Conservation (phyloP, 2,329 filamentous ascomycete genomes). For the Fusarium verticillioides region DNA sequence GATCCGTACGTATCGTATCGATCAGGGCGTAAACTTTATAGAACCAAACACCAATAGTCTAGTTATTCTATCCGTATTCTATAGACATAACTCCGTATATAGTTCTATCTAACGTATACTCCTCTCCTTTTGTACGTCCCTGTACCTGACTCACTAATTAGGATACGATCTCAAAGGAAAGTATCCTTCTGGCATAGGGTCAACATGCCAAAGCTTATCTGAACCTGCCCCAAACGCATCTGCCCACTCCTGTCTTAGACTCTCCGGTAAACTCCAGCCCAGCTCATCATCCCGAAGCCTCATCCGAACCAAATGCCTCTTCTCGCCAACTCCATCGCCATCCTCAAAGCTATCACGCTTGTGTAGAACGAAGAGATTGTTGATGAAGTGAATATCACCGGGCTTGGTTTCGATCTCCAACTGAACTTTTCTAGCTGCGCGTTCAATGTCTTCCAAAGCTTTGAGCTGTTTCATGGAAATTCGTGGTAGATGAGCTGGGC, state of each 20-base stretch:
- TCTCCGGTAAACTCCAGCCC: conserved; percentile 62
- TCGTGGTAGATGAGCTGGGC: conserved; percentile 60
- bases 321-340: background rate
- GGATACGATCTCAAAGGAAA: conserved; percentile 66
- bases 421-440: conserved; percentile 62
- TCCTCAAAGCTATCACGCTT: conserved; percentile 51
- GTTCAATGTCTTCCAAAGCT: conserved; percentile 65
- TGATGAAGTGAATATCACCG: conserved; percentile 72
- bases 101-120: fast-evolving
- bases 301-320: conserved; percentile 68
- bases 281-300: conserved; percentile 62
- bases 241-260: conserved; percentile 62
- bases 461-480: conserved; percentile 62
- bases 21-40: too few relatives aligned
- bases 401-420: conserved; percentile 61
- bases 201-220: conserved; percentile 64
- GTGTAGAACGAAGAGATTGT: conserved; percentile 70
- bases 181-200: conserved; percentile 67
- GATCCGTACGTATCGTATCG: too few relatives aligned
- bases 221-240: conserved; percentile 59
- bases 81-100: background rate
- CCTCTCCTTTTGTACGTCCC: fast-evolving
- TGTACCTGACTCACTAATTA: conserved; percentile 52
- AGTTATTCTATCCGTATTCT: too few relatives aligned
- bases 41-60: background rate